Base-by-base conservation (phyloP, 345 rosid species). In the Aegle marmelos region DNA sequence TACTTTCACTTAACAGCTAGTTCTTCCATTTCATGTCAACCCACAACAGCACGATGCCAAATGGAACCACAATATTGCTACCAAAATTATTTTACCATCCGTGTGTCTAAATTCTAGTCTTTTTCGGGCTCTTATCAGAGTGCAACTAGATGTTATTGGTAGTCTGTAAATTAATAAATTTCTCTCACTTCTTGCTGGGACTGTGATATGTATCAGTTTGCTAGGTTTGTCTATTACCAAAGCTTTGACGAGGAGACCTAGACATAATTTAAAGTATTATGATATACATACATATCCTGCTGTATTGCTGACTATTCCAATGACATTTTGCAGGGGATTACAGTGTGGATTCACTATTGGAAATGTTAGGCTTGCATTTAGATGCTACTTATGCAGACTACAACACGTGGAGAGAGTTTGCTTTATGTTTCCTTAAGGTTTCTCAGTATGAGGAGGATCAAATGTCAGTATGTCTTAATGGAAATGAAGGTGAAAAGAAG, bases 341-440 rank as follows among this genome's bases (percentile, higher is more conserved):
- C 60, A 65, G 79, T 76, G 69, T 81, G 41, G 90, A 82, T 76
- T 86, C 92, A 8, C 81, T 93, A 24, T 13, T 89, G 72, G 94
- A 90, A 85, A 91, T 92, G 96, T 89, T 91, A 83, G 94, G 95
- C 71, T 80, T 91, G 88, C 97, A 95, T 85, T 79, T 93, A 83
- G 97, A 93, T 80, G 93, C 91, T 76, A 81, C 85, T 25, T 82
- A 63, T 78, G 89, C 87, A 0, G 88, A 82, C 13, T 72, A 75
- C 21, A 64, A 78, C 45, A 81, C 82, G 65, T 93, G 98, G 96
- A 89, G 82, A 87, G 97, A 91, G 83, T 85, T 95, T 50, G 96
- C 96, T 24, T 70, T 73, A 69, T 93, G 98, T 80, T 91, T 93
- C 81, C 81, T 82, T 68, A 39, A 80, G 80, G 85, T 93, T 71